Evolutionary conservation across 495 filamentous ascomycete genomes (phyloP).

Genomic region (Arthonia radiata): DNA sequence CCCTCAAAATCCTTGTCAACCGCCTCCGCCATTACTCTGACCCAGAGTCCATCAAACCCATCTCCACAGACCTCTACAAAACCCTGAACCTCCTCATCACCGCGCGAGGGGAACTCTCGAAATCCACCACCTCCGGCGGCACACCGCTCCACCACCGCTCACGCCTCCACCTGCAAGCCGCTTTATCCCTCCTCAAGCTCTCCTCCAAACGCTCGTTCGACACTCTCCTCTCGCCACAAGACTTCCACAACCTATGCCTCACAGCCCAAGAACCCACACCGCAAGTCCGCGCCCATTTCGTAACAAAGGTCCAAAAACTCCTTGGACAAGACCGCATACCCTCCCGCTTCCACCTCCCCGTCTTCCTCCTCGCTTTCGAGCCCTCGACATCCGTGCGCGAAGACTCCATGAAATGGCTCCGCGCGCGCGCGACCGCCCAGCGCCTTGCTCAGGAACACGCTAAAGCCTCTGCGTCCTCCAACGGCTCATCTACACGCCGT

Average conservation of each 20-base stretch:
- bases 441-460: constrained; percentile 22
- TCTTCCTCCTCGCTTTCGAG: constrained; percentile 81
- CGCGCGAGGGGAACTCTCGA: constrained; percentile 54
- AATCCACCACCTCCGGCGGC: constrained; percentile 37
- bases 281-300: constrained; percentile 51
- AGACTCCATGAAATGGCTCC: constrained; percentile 66
- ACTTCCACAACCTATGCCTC: constrained; percentile 59
- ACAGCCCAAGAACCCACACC: constrained; percentile 54
- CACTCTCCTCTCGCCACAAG: constrained; percentile 36
- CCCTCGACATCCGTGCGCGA: constrained; percentile 40
- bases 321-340: constrained; percentile 41
- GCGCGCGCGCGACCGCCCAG: constrained; percentile 35
- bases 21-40: constrained; percentile 37
- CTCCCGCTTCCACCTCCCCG: constrained; percentile 58
- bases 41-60: constrained; percentile 32
- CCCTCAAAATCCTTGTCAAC: constrained; percentile 76
- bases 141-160: constrained; percentile 53
- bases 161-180: constrained; percentile 56
- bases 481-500: too few relatives aligned
- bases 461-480: constrained; percentile 31
- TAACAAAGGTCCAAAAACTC: constrained; percentile 70
- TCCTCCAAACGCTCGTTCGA: constrained; percentile 52
- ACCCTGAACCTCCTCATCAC: constrained; percentile 50
- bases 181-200: constrained; percentile 61
- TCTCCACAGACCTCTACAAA: constrained; percentile 44